A percentile compares a stretch with the other conserved stretches of the same genome.
phyloP scores from a whole-genome alignment of 345 rosid species.

The Murraya paniculata region DNA sequence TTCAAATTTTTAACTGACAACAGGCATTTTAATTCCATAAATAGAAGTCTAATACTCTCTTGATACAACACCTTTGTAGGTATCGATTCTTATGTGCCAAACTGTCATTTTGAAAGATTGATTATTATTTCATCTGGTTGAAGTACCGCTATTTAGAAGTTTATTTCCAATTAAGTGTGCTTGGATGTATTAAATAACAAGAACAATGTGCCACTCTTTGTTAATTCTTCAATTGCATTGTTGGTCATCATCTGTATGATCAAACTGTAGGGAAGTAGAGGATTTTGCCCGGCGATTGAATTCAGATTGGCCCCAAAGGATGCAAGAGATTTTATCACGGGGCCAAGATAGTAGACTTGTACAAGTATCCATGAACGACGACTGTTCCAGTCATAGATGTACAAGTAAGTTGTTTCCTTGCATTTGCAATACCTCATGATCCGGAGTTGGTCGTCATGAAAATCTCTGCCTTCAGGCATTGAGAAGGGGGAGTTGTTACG shows the following conservation, averaged over 20 bases:
- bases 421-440: neutral
- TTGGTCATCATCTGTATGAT: neutral
- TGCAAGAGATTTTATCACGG: conserved; percentile 52
- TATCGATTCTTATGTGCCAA: no score
- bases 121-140: neutral
- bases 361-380: conserved; percentile 34
- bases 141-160: neutral
- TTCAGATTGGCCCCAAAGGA: conserved; percentile 72
- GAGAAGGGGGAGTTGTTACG: neutral
- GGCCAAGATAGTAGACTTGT: conserved; percentile 42
- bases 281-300: conserved; percentile 68
- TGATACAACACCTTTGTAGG: neutral
- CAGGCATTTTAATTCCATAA: neutral
- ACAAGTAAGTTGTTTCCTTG: conserved; percentile 28
- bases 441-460: neutral
- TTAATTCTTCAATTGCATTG: neutral
- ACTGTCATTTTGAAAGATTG: neutral
- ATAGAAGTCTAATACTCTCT: neutral
- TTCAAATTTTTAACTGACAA: neutral
- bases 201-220: neutral
- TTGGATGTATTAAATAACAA: neutral
- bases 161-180: neutral
- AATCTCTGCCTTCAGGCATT: neutral
- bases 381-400: conserved; percentile 35
- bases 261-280: conserved; percentile 54